phyloP scores from a whole-genome alignment of 2,329 filamentous ascomycete species.

The Alternaria burnsii region DNA sequence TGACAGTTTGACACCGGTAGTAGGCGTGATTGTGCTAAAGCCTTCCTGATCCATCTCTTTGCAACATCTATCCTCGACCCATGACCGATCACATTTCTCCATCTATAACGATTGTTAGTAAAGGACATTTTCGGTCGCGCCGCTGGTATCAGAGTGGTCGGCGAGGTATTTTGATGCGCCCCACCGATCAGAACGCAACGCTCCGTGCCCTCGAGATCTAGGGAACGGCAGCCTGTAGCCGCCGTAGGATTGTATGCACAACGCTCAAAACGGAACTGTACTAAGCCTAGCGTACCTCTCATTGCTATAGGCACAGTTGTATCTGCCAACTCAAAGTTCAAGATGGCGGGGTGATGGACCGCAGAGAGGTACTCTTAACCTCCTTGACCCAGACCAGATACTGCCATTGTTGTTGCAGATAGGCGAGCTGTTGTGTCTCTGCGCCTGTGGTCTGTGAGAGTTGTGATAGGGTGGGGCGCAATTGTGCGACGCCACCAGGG shows the following conservation, averaged over 20 bases:
- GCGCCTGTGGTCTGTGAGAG: constrained; percentile 1
- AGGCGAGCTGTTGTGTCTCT: constrained; percentile 16
- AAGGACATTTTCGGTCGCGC: background rate
- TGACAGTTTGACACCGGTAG: constrained; percentile 3
- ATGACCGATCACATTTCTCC: background rate
- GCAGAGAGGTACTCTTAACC: background rate
- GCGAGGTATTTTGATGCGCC: constrained; percentile 6
- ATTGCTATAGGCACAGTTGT: background rate
- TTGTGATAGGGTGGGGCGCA: constrained; percentile 6
- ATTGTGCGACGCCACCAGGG: background rate
- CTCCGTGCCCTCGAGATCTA: constrained; percentile 10
- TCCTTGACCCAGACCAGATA: constrained; percentile 1
- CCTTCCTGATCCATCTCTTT: background rate
- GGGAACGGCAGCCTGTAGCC: constrained; percentile 10
- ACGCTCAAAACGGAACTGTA: constrained; percentile 15
- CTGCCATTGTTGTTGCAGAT: constrained; percentile 10
- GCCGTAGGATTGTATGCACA: constrained; percentile 11
- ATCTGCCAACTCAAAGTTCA: background rate
- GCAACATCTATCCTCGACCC: background rate
- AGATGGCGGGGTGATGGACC: background rate
- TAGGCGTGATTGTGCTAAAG: background rate
- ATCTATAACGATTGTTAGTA: constrained; percentile 1
- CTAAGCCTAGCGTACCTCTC: constrained; percentile 10
- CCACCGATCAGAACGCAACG: constrained; percentile 9
- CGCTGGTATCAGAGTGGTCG: constrained; percentile 9